Conservation (phyloP, 208 protist genomes). For the Spongospora subterranea region DNA sequence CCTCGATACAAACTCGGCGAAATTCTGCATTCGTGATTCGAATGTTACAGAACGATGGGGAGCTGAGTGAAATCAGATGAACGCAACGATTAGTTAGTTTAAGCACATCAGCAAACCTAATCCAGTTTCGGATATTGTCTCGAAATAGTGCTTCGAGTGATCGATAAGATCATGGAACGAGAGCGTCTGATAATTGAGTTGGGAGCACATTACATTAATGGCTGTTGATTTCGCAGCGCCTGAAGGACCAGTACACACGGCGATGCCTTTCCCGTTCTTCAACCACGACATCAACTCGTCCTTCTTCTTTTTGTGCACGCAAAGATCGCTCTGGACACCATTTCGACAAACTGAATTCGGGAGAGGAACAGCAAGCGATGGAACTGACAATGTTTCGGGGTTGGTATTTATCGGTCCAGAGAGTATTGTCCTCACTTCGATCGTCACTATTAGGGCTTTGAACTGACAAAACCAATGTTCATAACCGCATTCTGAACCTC, state of each 20-base stretch:
- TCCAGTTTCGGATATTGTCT: neutral
- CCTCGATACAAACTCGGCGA: neutral
- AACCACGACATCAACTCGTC: slow-evolving; percentile 14
- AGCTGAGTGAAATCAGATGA: too few relatives aligned
- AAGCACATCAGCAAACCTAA: too few relatives aligned
- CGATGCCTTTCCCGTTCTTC: neutral
- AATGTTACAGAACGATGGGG: too few relatives aligned
- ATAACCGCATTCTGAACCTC: too few relatives aligned
- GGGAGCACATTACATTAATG: neutral
- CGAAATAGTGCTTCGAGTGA: neutral
- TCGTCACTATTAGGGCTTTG: too few relatives aligned
- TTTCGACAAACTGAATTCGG: neutral
- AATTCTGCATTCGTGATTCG: neutral
- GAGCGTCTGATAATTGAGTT: neutral
- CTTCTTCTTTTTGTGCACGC: neutral
- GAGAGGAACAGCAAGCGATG: neutral
- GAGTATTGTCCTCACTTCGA: too few relatives aligned
- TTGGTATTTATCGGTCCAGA: neutral
- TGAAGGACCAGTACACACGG: neutral
- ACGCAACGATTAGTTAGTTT: too few relatives aligned
- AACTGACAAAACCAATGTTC: too few relatives aligned
- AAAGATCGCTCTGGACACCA: slow-evolving; percentile 40
- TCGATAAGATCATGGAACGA: neutral
- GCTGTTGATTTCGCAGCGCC: slow-evolving; percentile 26
- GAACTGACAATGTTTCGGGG: neutral